Evolutionary conservation across 805 yeast species (phyloP).

Genomic region (Candida maltosa): DNA sequence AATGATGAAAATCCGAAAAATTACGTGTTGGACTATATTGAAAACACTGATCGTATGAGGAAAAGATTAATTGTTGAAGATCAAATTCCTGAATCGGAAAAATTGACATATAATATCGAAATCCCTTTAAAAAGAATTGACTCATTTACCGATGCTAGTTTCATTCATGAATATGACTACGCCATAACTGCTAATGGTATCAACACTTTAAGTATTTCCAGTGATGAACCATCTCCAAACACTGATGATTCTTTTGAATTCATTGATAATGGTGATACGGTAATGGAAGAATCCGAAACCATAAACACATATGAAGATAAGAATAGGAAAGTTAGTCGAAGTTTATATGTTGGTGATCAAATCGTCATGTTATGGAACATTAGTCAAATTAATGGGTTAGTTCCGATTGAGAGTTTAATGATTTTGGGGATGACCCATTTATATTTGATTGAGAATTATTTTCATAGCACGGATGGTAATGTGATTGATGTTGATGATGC

Average conservation of each 20-base stretch:
- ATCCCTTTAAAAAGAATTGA: conserved; percentile 31
- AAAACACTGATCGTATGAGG: conserved; percentile 67
- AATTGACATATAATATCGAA: conserved; percentile 36
- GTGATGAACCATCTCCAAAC: conserved; percentile 9
- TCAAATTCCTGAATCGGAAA: conserved; percentile 43
- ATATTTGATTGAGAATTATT: conserved; percentile 69
- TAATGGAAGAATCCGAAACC: conserved; percentile 7
- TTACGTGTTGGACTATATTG: conserved; percentile 64
- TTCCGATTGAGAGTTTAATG: conserved; percentile 69
- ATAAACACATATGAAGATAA: conserved; percentile 50
- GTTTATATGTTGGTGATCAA: conserved; percentile 65
- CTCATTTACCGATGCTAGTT: conserved; percentile 2
- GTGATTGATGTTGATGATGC: conserved; percentile 69
- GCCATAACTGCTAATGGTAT: conserved; percentile 19
- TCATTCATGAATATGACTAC: conserved; percentile 14
- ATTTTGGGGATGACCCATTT: conserved; percentile 64
- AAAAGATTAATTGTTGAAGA: conserved; percentile 56
- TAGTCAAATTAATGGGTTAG: conserved; percentile 72
- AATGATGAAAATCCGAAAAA: conserved; percentile 14
- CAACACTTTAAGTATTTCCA: conserved; percentile 23
- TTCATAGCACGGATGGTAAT: conserved; percentile 46
- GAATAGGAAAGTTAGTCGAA: conserved; percentile 69
- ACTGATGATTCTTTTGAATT: conserved; percentile 39
- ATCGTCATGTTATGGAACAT: conserved; percentile 75
- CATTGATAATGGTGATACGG: conserved; percentile 30